These are phyloP conservation scores for Prototheca cutis DNA, from an alignment of 163 green algal species.

Conservation along the genomic window DNA sequence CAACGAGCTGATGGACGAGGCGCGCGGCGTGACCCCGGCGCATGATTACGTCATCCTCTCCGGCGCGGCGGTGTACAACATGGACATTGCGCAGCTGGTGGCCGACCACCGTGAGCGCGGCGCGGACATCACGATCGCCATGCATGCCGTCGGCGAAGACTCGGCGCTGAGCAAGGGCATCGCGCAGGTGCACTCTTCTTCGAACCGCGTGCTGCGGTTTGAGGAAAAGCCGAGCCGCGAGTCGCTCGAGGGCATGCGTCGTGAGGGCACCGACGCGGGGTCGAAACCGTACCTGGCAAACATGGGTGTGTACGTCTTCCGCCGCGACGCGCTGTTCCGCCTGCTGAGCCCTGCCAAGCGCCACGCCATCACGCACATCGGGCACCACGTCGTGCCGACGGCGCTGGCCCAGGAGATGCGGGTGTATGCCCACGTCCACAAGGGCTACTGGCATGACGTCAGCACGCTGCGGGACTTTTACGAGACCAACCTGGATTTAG, in stretches of 20 bases:
- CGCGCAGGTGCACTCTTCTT: constrained; percentile 10
- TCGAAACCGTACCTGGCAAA: constrained; percentile 72
- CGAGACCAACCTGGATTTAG: constrained; percentile 86
- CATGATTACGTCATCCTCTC: constrained; percentile 87
- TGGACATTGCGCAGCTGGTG: constrained; percentile 92
- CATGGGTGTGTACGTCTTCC: constrained; percentile 99
- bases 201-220: constrained; percentile 55
- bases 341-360: constrained; percentile 6
- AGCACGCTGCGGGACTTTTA: constrained; percentile 68
- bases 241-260: constrained; percentile 43
- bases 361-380: constrained; percentile 44
- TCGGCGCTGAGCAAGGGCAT: constrained; percentile 40
- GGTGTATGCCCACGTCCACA: constrained; percentile 79
- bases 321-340: constrained; percentile 59
- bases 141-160: constrained; percentile 76
- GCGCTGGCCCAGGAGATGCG: constrained; percentile 46
- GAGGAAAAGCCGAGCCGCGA: constrained; percentile 85
- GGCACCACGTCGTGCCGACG: constrained; percentile 49
- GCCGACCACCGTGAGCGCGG: constrained; percentile 64
- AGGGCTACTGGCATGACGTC: constrained; percentile 84
- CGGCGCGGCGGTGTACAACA: constrained; percentile 76
- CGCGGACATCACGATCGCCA: constrained; percentile 93
- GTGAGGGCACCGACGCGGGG: not conserved
- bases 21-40: constrained; percentile 21
- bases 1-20: constrained; percentile 81